Percentiles rank a stretch among this genome's conserved stretches.
These are phyloP conservation scores for Actinidia polygama DNA, from an alignment of 179 eudicot species.

Conservation along the genomic window DNA sequence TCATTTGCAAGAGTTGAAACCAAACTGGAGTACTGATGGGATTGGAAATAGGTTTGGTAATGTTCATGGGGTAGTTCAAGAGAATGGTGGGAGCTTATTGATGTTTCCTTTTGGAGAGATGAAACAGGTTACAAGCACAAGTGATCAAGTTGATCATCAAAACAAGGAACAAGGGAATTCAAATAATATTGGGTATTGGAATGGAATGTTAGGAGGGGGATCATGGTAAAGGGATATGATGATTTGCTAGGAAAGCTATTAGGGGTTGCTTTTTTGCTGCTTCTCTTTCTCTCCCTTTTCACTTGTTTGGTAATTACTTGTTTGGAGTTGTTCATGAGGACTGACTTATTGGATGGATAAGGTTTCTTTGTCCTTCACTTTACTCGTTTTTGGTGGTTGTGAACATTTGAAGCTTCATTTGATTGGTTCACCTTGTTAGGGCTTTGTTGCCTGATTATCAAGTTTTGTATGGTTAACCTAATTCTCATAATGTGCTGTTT, in stretches of 20 bases:
- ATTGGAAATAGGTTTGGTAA: conserved; percentile 29
- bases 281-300: neutral
- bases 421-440: conserved; percentile 12
- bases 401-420: conserved; percentile 6
- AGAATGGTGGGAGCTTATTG: conserved; percentile 21
- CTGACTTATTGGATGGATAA: neutral
- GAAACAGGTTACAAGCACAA: conserved; percentile 42
- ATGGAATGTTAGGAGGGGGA: conserved; percentile 76
- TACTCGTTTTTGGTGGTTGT: neutral
- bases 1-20: conserved; percentile 67
- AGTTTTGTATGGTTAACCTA: neutral
- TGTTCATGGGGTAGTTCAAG: conserved; percentile 27
- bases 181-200: conserved; percentile 53
- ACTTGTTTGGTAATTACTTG: neutral
- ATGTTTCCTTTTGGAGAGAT: conserved; percentile 66
- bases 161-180: conserved; percentile 39
- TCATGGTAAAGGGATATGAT: conserved; percentile 39
- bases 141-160: conserved; percentile 40
- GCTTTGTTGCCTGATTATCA: neutral
- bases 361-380: neutral
- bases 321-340: conserved; percentile 17
- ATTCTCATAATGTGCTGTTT: neutral
- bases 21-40: conserved; percentile 30
- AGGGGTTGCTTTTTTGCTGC: neutral
- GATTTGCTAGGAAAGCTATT: neutral